Evolutionary conservation across 169 alveolate species (phyloP), one percentile per base, ranked within the genome.

Genomic region (Plasmodium cynomolgi): DNA sequence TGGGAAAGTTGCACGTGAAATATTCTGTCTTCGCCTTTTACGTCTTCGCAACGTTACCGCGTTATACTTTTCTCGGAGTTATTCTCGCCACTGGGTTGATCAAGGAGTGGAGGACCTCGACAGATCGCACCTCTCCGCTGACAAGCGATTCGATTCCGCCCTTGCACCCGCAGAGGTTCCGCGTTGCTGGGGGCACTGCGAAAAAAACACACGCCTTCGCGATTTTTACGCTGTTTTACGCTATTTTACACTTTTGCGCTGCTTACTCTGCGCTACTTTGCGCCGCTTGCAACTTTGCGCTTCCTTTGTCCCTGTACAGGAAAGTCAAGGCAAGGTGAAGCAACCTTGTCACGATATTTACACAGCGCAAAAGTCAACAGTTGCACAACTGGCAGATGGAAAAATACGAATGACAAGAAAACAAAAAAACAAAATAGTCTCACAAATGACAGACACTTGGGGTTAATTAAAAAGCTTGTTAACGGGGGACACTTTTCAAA

Each of bases 381-480:
- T 75, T 75, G 37, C 26, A 23, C 37, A 75, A 39, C 13, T 75
- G 56, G 26, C 37, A 75, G 26, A 23, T 7, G 44, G 44, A 15
- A 75, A 31, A 75, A 39, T 34, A 34, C 26, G 23, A 75, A 33
- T 15, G 5, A 75, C 26, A 75, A 4, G 83, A 39, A 75, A 75
- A 75, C 47, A 39, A 75, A 17, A 8, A 74, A 74, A 74, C 54
- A 74, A 74, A 74, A 74, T 50, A 74, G 2, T 33, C 15, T 75
- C 11, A 39, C 56, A 75, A 26, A 39, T 34, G 20, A 75, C 83
- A 75, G 23, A 39, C 62, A 39, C 83, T 20, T 75, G 26, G 37
- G 83, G 34, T 75, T 33, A 33, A 75, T 75, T 75, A 75, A 75
- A 75, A 75, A 39, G 83, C 44, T 75, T 33, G 23, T 33, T 33